Evolutionary conservation across 352 stramenopile species (phyloP).

Genomic region (Globisporangium barbulae): DNA sequence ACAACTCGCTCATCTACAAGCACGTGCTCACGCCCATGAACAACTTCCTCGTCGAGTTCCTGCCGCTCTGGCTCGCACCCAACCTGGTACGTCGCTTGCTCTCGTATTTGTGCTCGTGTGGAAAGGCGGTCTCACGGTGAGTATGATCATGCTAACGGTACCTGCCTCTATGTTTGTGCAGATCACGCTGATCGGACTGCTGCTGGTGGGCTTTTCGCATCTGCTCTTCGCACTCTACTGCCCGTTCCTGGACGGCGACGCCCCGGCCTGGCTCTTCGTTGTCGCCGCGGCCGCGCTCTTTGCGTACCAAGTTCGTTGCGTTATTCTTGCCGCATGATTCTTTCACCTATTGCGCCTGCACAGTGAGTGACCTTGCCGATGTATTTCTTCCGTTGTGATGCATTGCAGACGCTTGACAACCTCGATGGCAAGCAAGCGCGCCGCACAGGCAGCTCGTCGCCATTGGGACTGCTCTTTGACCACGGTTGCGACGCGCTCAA

Average conservation of each 20-base stretch:
- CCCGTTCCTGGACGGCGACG: conserved; percentile 68
- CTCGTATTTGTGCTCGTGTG: not conserved
- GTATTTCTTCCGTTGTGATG: not conserved
- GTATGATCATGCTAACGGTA: not conserved
- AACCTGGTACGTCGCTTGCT: conserved; percentile 52
- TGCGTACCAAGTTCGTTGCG: conserved; percentile 42
- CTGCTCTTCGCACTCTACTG: conserved; percentile 65
- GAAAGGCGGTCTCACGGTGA: not conserved
- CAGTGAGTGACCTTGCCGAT: no score
- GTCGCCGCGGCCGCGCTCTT: conserved; percentile 60
- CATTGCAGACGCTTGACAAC: conserved; percentile 72
- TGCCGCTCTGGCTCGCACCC: conserved; percentile 78
- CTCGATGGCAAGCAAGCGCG: conserved; percentile 81
- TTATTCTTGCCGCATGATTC: not conserved
- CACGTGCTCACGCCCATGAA: conserved; percentile 86
- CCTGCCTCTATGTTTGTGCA: conserved; percentile 18
- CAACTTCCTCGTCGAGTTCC: conserved; percentile 68
- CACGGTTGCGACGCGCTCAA: conserved; percentile 85
- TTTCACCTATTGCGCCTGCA: not conserved
- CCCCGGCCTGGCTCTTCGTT: conserved; percentile 67
- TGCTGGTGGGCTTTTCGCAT: conserved; percentile 64
- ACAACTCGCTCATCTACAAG: conserved; percentile 89
- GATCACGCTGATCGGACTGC: conserved; percentile 75
- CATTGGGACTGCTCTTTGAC: conserved; percentile 81
- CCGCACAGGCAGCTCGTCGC: conserved; percentile 76